Evolutionary conservation across 192 early-diverging fungal species (phyloP), one percentile per base, ranked within the genome.

Genomic region (Mortierella antarctica): DNA sequence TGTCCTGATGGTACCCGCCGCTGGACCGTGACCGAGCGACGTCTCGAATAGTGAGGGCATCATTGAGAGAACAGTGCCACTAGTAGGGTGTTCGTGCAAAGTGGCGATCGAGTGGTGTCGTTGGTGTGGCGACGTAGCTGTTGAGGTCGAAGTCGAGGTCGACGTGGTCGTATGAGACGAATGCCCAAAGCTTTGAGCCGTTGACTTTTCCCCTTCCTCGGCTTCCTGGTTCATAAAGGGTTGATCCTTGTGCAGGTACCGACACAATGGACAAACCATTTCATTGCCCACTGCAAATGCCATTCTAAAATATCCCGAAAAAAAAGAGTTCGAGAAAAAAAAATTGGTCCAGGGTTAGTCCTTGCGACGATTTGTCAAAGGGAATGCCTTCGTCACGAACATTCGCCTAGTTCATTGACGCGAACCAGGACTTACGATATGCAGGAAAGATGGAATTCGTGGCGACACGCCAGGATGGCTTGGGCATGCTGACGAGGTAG

Each of bases 401-500:
- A 10, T 3, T 31, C 31, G 31, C 31, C 31, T 31, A 31, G 31
- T 3, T 31, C 31, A 31, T 31, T 31, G 31, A 31, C 31, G 3
- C 31, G 1, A 31, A 2, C 31, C 31, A 31, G 31, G 1, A 72
- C 77, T 71, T 72, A 80, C 77, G 77, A 72, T 18, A 80, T 80
- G 49, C 77, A 80, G 1, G 77, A 80, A 15, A 80, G 65, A 51
- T 80, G 77, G 47, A 80, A 80, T 52, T 80, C 70, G 47, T 80
- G 77, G 46, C 70, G 65, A 58, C 77, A 80, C 15, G 77, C 77
- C 12, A 80, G 54, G 17, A 41, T 68, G 6, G 70, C 77, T 54
- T 71, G 71, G 23, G 77, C 77, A 68, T 80, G 77, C 0, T 67
- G 45, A 20, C 56, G n/a, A 7, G 77, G 70, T 17, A 42, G 41